Evolutionary conservation across 345 rosid species (phyloP).

Genomic region (Cardiospermum halicacabum): DNA sequence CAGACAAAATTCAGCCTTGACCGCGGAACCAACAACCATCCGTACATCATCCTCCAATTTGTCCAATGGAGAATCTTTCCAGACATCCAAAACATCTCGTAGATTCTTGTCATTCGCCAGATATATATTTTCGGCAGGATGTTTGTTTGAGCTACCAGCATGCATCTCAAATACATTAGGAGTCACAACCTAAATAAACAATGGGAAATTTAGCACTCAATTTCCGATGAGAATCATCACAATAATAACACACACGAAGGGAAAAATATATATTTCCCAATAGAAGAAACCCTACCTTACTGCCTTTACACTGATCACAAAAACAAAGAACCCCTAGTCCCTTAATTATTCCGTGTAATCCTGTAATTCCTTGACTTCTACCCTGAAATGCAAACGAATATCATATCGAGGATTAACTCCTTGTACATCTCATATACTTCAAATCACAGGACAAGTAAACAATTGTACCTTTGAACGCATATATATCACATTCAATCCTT

Average conservation of each 20-base stretch:
- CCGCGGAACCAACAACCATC: slow-evolving; percentile 38
- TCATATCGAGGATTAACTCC: slow-evolving; percentile 3
- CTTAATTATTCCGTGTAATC: slow-evolving; percentile 56
- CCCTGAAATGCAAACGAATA: slow-evolving; percentile 24
- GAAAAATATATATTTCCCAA: background rate
- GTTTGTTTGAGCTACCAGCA: slow-evolving; percentile 81
- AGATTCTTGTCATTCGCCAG: slow-evolving; percentile 74
- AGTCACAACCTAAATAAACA: slow-evolving; percentile 49
- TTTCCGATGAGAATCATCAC: background rate
- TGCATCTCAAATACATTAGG: slow-evolving; percentile 67
- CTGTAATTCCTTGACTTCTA: slow-evolving; percentile 38
- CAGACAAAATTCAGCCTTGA: slow-evolving; percentile 56
- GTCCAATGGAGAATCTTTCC: slow-evolving; percentile 58
- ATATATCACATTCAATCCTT: slow-evolving; percentile 64
- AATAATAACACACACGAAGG: background rate
- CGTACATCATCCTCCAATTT: slow-evolving; percentile 52
- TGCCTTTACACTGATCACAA: slow-evolving; percentile 61
- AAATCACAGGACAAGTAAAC: background rate
- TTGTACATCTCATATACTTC: background rate
- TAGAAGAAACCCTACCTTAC: slow-evolving; percentile 36
- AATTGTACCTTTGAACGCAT: slow-evolving; percentile 59
- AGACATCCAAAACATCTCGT: slow-evolving; percentile 77
- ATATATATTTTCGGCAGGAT: slow-evolving; percentile 71
- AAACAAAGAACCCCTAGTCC: slow-evolving; percentile 71
- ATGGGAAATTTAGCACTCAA: slow-evolving; percentile 5